Conservation (phyloP, 805 yeast genomes). For the Candida multigemmis region DNA sequence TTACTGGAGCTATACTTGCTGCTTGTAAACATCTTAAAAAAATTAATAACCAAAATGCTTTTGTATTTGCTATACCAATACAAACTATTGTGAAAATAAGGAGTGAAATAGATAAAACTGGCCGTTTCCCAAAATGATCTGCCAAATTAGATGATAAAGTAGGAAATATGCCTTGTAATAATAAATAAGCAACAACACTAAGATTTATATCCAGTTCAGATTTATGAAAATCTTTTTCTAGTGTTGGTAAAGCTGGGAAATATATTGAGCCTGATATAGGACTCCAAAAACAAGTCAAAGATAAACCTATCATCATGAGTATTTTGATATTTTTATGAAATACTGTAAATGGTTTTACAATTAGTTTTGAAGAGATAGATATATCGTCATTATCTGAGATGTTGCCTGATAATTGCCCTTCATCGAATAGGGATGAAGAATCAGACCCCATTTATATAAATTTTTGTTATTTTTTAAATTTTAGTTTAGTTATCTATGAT, state of each 20-base stretch:
- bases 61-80: conserved; percentile 54
- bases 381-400: too few species aligned
- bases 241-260: conserved; percentile 62
- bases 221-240: conserved; percentile 47
- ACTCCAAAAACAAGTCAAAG: conserved; percentile 54
- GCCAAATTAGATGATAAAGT: conserved; percentile 59
- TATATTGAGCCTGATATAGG: conserved; percentile 70
- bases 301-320: conserved; percentile 31
- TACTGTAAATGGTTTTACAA: too few species aligned
- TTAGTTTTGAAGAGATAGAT: too few species aligned
- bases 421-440: too few species aligned
- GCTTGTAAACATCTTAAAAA: conserved; percentile 72
- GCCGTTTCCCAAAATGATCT: conserved; percentile 67
- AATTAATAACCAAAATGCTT: conserved; percentile 52
- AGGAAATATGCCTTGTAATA: conserved; percentile 74
- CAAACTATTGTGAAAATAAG: conserved; percentile 50
- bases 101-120: conserved; percentile 48
- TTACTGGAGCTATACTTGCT: conserved; percentile 65
- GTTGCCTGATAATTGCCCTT: too few species aligned
- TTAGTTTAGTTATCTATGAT: too few species aligned
- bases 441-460: too few species aligned
- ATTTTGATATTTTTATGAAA: too few species aligned
- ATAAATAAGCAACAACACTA: conserved; percentile 67
- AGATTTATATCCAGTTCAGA: conserved; percentile 52
- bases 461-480: too few species aligned